A percentile compares a stretch with the other conserved stretches of the same genome.
Evolutionary conservation across 2,329 filamentous ascomycete genomes (phyloP).

Genomic region (Diaporthe helianthi): DNA sequence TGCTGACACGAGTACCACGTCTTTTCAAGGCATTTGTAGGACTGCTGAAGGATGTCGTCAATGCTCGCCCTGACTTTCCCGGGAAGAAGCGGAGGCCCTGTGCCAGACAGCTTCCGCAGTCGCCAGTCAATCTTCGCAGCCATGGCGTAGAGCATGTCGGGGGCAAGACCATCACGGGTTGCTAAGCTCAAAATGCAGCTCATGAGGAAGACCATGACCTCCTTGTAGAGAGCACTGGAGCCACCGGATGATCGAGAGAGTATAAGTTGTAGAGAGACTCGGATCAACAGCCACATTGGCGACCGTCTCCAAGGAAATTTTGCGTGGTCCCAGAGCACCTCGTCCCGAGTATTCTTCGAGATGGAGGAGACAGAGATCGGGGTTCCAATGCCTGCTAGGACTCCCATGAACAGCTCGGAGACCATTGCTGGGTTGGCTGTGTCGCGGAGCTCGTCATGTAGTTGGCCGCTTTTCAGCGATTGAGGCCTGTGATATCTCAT

Average conservation of each 20-base stretch:
- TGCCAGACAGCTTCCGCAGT: slow-evolving; percentile 47
- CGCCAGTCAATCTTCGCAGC: slow-evolving; percentile 53
- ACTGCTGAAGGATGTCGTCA: neutral
- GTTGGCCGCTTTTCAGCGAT: slow-evolving; percentile 43
- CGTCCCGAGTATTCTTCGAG: slow-evolving; percentile 58
- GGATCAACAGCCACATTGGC: slow-evolving; percentile 61
- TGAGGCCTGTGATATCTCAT: neutral
- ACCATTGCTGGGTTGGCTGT: slow-evolving; percentile 56
- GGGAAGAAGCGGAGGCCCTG: neutral
- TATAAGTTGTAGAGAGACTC: slow-evolving; percentile 55
- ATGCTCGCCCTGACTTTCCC: neutral
- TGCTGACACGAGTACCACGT: neutral
- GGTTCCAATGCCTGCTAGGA: slow-evolving; percentile 50
- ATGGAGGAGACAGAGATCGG: slow-evolving; percentile 43
- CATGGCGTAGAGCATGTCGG: slow-evolving; percentile 48
- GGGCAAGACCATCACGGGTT: slow-evolving; percentile 30
- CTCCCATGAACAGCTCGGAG: slow-evolving; percentile 54
- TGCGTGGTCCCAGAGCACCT: slow-evolving; percentile 50
- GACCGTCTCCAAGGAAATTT: slow-evolving; percentile 57
- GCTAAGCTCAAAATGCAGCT: slow-evolving; percentile 43
- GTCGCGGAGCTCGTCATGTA: slow-evolving; percentile 50
- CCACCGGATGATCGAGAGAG: slow-evolving; percentile 28
- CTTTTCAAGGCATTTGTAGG: neutral
- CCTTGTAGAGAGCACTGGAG: slow-evolving; percentile 51
- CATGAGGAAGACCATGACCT: slow-evolving; percentile 57